Evolutionary conservation across 352 stramenopile genomes (phyloP), one percentile per base, ranked within the genome.

Genomic region (Phytophthora crassamura): DNA sequence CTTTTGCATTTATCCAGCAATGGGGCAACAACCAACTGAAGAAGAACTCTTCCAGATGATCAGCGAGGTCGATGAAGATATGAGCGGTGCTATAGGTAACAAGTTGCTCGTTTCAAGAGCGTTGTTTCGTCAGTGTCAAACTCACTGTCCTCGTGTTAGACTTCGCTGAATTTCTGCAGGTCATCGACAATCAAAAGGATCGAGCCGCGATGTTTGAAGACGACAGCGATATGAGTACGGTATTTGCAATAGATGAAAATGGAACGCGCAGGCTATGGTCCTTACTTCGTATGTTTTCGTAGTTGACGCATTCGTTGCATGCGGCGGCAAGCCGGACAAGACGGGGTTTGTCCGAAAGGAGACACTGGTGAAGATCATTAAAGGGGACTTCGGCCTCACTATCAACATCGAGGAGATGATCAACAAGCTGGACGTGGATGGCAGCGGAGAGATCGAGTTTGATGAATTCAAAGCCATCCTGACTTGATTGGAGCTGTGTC

Each of bases 11-110:
- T 30, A 16, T 9, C 15, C 28, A 91, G 94, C 93, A 12, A 99
- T 99, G 95, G 97, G 96, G 2, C 97, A 99, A 72, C 93, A 98
- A 39, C 96, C 95, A n/a, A 99, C 95, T 0, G 97, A 99, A 65
- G 97, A 99, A 75, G 97, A 99, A 78, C 80, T 99, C 28, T 99
- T 99, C 62, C 93, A 98, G 67, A 97, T 99, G 92, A 98, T 98
- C 65, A 95, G 86, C 38, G 86, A 93, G 57, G 84, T 95, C 18
- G 86, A 93, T 43, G 85, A 95, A 64, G 85, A 93, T 64, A 98
- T 98, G 94, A 98, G 89, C 63, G 96, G 94, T 15, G 95, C 91
- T 0, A 99, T 99, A 43, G 84, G 84, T 90, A 58, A 3, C 47
- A 22, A 8, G 25, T 3, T 43, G n/a, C 9, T 48, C 12, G 33